phyloP scores from a whole-genome alignment of 768 basidiomycete species.

The Trametes elegans region DNA sequence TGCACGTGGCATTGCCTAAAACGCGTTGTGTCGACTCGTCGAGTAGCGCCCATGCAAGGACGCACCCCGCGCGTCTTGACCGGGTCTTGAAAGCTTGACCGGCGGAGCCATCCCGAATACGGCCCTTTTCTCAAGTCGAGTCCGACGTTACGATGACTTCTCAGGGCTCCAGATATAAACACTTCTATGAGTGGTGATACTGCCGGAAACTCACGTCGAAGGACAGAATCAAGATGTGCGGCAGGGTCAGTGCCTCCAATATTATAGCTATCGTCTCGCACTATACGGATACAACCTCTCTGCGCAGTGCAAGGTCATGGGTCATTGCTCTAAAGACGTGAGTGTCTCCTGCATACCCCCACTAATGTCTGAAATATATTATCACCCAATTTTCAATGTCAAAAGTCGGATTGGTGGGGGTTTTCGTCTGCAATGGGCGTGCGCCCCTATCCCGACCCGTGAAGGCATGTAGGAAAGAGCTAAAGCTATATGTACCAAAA shows the following conservation, averaged over 20 bases:
- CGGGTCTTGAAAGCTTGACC: too few species aligned
- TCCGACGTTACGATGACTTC: too few species aligned
- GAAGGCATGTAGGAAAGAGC: constrained; percentile 9
- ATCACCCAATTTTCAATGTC: neutral
- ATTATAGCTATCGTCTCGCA: neutral
- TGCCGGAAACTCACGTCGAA: neutral
- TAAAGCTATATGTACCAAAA: constrained; percentile 10
- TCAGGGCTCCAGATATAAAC: neutral
- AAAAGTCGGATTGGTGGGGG: constrained; percentile 12
- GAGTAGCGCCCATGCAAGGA: neutral
- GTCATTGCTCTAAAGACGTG: constrained; percentile 14
- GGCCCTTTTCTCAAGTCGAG: too few species aligned
- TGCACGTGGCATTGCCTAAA: constrained; percentile 7
- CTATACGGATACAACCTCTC: too few species aligned
- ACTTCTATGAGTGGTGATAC: constrained; percentile 1
- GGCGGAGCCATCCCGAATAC: too few species aligned
- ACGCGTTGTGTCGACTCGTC: neutral
- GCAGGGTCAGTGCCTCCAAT: constrained; percentile 2
- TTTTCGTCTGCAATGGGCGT: neutral
- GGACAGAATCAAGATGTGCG: constrained; percentile 11
- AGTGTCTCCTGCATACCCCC: neutral
- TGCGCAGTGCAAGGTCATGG: constrained; percentile 17
- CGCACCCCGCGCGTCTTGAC: too few species aligned
- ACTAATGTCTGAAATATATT: neutral
- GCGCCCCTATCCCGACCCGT: neutral